phyloP scores from a whole-genome alignment of 139 green algal species.

The Coelastrella sp. region DNA sequence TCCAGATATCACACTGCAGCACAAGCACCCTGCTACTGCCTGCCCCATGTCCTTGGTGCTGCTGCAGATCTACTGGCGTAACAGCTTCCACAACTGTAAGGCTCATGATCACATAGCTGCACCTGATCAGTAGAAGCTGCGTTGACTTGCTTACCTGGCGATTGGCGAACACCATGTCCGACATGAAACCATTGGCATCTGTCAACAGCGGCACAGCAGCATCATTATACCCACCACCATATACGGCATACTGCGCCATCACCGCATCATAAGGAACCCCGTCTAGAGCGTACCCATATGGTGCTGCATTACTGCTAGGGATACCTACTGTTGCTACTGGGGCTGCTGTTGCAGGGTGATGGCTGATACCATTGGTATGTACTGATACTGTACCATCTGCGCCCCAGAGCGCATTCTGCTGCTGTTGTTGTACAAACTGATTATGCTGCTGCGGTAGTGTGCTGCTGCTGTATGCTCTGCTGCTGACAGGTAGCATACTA shows the following conservation, averaged over 20 bases:
- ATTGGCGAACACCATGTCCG: conserved; percentile 39
- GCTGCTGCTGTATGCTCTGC: conserved; percentile 26
- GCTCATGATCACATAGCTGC: too few species aligned
- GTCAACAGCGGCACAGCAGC: conserved; percentile 5
- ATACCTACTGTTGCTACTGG: not conserved
- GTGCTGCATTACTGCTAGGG: not conserved
- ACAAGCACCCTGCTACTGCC: too few species aligned
- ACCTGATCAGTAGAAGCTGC: not conserved
- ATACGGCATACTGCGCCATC: conserved; percentile 37
- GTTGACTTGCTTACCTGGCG: not conserved
- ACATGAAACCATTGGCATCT: not conserved
- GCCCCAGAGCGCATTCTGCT: not conserved
- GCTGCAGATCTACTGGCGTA: too few species aligned
- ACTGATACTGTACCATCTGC: not conserved
- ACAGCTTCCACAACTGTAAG: too few species aligned
- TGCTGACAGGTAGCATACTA: conserved; percentile 25
- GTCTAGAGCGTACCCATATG: not conserved
- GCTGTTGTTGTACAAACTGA: not conserved
- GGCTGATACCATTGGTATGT: conserved; percentile 1
- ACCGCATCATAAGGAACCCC: conserved; percentile 1
- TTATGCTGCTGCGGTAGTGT: conserved; percentile 2
- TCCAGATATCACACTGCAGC: too few species aligned
- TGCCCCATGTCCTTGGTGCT: too few species aligned
- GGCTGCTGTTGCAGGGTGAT: not conserved
- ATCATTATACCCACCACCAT: not conserved